A percentile compares a stretch with the other conserved stretches of the same genome.
Conservation (phyloP, 1,284 basidiomycete species). For the Rhodofomes roseus region DNA sequence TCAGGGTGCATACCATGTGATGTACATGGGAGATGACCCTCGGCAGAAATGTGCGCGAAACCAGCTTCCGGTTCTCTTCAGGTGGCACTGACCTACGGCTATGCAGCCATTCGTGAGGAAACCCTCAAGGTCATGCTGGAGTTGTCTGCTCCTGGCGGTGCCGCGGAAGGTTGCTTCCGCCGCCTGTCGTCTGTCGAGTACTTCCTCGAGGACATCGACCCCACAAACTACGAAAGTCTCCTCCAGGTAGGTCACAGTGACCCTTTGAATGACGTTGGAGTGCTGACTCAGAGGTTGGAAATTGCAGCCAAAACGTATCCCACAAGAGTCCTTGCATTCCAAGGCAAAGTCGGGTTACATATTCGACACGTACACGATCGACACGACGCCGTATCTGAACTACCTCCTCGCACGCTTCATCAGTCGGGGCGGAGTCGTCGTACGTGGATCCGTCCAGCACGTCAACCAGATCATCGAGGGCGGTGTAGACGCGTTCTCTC, state of each 20-base stretch:
- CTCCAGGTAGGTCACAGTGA: neutral
- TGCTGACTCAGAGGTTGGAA: too few relatives aligned
- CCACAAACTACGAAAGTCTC: neutral
- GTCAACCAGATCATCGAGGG: conserved; percentile 65
- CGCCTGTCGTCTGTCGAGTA: conserved; percentile 46
- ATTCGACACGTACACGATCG: conserved; percentile 67
- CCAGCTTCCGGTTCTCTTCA: neutral
- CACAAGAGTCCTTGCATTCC: conserved; percentile 36
- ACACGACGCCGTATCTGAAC: conserved; percentile 62
- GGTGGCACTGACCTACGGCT: neutral
- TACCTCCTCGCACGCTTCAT: conserved; percentile 66
- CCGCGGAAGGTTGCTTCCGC: conserved; percentile 56
- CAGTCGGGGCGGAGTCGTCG: conserved; percentile 51
- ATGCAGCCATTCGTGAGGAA: conserved; percentile 58
- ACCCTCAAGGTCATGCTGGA: conserved; percentile 73
- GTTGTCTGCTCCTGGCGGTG: conserved; percentile 53
- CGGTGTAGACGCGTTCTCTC: conserved; percentile 39
- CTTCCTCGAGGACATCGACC: conserved; percentile 28
- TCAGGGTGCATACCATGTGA: conserved; percentile 70
- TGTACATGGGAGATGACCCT: conserved; percentile 42
- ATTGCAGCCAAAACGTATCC: conserved; percentile 49
- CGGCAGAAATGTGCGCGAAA: conserved; percentile 44
- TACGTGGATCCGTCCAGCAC: conserved; percentile 58
- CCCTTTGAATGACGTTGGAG: too few relatives aligned
- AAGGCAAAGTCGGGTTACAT: conserved; percentile 44